Base-by-base conservation (phyloP, 768 basidiomycete species). In the Kwoniella sp. region DNA sequence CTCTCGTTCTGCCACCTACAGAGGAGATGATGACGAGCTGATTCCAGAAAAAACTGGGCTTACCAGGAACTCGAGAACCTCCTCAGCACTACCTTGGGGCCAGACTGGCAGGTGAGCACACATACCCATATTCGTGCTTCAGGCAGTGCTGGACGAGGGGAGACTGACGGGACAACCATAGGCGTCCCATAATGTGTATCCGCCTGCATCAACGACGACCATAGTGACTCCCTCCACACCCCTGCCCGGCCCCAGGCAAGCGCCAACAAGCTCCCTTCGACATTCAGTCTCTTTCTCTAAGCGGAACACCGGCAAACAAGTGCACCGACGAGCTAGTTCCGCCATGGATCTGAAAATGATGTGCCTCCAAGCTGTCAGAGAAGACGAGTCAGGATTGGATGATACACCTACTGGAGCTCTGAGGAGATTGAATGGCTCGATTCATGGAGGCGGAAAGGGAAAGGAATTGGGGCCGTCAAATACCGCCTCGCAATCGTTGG, bases 321-420 rank as follows among this genome's bases (percentile, higher is more conserved):
- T 28, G 12, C 31, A 57, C 13, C 61, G 51, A 25, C 51, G 58
- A 13, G 63, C 63, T 29, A 56, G 30, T 13, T 67, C 66, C 11
- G 52, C 53, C 17, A 25, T 63, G 58, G 54, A 63, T 34, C 38
- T 66, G 20, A 48, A 50, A 1, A 23, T 51, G 15, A 31, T 53
- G 26, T 26, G 55, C 15, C 50, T 65, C 8, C 50, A 66, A 34
- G 58, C 62, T 48, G 51, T 68, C 17, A 51, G 56, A 17, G 55
- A 65, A n/a, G 63, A 71, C 34, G 52, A 63, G n/a, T 15, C 28
- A 28, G 61, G 58, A n/a, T 12, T 28, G 30, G 67, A 68, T 28
- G 51, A 54, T 52, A 72, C 70, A 4, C 70, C 70, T 1, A 66
- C 67, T 23, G 70, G 64, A 5, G 70, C 64, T 11, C 38, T 68